Base-by-base conservation (phyloP, 164 flowering plant species). In the Cinnamomum micranthum region DNA sequence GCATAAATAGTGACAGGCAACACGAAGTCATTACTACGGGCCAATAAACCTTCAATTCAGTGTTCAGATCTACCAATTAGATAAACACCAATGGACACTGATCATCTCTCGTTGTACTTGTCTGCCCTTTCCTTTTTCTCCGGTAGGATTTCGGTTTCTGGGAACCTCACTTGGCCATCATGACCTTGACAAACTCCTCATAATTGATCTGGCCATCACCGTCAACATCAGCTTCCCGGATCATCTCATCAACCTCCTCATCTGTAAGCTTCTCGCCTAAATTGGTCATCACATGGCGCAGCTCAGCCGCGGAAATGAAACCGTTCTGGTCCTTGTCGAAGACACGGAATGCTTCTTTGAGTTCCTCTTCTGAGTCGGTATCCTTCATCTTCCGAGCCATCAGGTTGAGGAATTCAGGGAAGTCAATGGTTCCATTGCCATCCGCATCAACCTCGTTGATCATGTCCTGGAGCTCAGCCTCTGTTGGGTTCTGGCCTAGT, bases 351-450 rank as follows among this genome's bases (percentile, higher is more conserved):
- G 94, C 94, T 75, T 90, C 94, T 77, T 89, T 88, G 19, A 90
- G 90, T 76, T 90, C 94, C 85, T 90, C 94, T 86, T 90, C 94
- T 0, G 94, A 90, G 77, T 90, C 94, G 0, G 94, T 90, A 67
- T 90, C 95, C 78, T 89, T 91, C 91, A 89, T 91, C 78, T 91
- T 89, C 73, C 88, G 81, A 19, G 95, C 95, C 95, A 91, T 91
- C 24, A 91, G 89, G 85, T 89, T 91, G 19, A 91, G 81, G 77
- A 91, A 91, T 85, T 91, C 95, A 0, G 92, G 91, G 79, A 91
- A 91, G 80, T 91, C 95, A 20, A 91, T 91, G 72, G 95, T 91
- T 6, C 95, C 95, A 55, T 91, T 91, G 7, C 92, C 91, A 81
- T 91, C 92, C 15, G 92, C 91, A 78, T 91, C 95, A 15, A 91